Evolutionary conservation across 352 stramenopile genomes (phyloP), one percentile per base, ranked within the genome.

Genomic region (Phytophthora multivora): DNA sequence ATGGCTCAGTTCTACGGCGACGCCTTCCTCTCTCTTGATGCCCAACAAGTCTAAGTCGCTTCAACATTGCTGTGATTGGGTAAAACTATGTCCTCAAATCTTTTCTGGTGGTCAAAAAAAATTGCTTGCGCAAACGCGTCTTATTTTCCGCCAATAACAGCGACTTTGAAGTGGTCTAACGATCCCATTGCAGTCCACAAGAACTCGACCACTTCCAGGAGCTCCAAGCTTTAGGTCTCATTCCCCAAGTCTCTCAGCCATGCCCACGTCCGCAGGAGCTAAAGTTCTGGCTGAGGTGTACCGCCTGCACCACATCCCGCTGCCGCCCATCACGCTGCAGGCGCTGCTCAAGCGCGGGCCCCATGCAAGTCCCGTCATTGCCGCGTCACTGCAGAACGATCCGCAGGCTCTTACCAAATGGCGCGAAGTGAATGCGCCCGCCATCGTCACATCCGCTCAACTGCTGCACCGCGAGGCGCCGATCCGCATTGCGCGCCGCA

Each of bases 231-330:
- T n/a, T n/a, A 4, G 28, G 28, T 33, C 25, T 58, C 52, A 65
- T 63, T 59, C 28, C n/a, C 25, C 51, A 55, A 71, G 42, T 49
- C 15, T 23, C 16, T 12, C 4, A 59, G 26, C 19, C 39, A 81
- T 71, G 65, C 39, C 59, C 6, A 79, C 78, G 43, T 80, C 72
- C 41, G 62, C 76, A 40, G 69, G 67, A 41, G 69, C 80, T 42
- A 88, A 88, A 59, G 80, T 92, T 41, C 62, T 94, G 56, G 78
- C 85, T 12, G 85, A 92, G 59, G 84, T 94, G 48, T 92, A 94
- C 63, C 85, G 85, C 66, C 73, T 88, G 63, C 85, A 94, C 63
- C 81, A 94, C 66, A 83, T 94, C 47, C 85, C 85, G 41, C 59
- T 92, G 62, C 83, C 83, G 19, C 77, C 83, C 13, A 94, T 94